These are phyloP conservation scores for Fragaria nilgerrensis DNA, from an alignment of 306 rosid genomes.

Conservation along the genomic window DNA sequence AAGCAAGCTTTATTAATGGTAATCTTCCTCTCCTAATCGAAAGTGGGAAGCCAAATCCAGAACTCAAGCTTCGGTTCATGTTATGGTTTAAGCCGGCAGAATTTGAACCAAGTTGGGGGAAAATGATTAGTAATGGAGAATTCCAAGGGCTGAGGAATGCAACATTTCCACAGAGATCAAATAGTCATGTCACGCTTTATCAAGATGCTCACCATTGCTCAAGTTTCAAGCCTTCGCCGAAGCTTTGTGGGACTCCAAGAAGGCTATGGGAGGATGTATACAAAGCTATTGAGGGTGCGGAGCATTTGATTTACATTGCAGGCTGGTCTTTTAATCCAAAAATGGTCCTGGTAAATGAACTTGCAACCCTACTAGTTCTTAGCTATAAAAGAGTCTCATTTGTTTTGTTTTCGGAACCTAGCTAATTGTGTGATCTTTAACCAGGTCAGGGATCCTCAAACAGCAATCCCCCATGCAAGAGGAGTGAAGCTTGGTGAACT, in stretches of 20 bases:
- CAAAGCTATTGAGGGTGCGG: constrained; percentile 83
- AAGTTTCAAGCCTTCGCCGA: constrained; percentile 63
- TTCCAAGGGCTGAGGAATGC: constrained; percentile 68
- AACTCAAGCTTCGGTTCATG: constrained; percentile 64
- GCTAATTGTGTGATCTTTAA: constrained; percentile 12
- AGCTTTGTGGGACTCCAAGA: constrained; percentile 48
- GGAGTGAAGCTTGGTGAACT: constrained; percentile 84
- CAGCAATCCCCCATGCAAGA: constrained; percentile 71
- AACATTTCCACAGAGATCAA: constrained; percentile 73
- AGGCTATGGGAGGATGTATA: constrained; percentile 93
- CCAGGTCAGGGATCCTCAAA: constrained; percentile 82
- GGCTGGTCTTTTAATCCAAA: constrained; percentile 96
- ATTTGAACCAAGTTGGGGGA: constrained; percentile 62
- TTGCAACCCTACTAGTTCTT: not conserved
- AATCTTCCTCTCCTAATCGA: constrained; percentile 66
- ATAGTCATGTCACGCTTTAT: constrained; percentile 75
- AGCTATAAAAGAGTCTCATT: not conserved
- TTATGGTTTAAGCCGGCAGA: constrained; percentile 85
- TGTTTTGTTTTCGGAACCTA: not conserved
- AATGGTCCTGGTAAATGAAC: constrained; percentile 62
- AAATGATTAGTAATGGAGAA: constrained; percentile 47
- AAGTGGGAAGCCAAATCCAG: constrained; percentile 62
- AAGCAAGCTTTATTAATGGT: constrained; percentile 64
- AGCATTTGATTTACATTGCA: constrained; percentile 72
- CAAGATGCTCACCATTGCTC: constrained; percentile 89